Conservation (phyloP, 208 protist genomes). For the Crithidia brevicula region DNA sequence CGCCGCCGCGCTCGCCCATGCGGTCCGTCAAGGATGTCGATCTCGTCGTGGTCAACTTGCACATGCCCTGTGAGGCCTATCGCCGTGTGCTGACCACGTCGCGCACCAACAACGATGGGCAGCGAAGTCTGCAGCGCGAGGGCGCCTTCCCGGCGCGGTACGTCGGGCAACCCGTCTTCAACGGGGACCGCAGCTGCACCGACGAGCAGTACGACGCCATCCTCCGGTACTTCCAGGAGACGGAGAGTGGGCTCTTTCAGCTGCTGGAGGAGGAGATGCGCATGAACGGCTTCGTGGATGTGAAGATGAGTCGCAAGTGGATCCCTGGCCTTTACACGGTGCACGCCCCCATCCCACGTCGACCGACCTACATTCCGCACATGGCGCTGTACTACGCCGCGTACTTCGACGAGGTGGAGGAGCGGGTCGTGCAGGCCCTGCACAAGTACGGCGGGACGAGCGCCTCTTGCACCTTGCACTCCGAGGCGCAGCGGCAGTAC, state of each 20-base stretch:
- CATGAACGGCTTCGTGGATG: constrained; percentile 39
- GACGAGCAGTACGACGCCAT: constrained; percentile 72
- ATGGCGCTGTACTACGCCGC: constrained; percentile 44
- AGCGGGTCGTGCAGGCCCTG: constrained; percentile 36
- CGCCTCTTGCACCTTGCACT: constrained; percentile 38
- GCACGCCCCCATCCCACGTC: constrained; percentile 26
- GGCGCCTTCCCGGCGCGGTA: constrained; percentile 17
- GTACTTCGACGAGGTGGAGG: constrained; percentile 47
- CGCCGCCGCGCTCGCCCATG: not conserved
- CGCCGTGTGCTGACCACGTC: constrained; percentile 37
- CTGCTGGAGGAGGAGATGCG: constrained; percentile 46
- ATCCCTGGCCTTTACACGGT: constrained; percentile 33
- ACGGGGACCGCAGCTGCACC: constrained; percentile 54
- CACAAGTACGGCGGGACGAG: constrained; percentile 25
- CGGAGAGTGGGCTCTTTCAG: constrained; percentile 44
- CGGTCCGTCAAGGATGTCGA: constrained; percentile 34
- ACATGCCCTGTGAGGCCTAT: constrained; percentile 50
- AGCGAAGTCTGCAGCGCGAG: constrained; percentile 17
- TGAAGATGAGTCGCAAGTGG: constrained; percentile 35
- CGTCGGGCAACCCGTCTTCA: constrained; percentile 71
- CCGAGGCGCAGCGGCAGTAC: constrained; percentile 52
- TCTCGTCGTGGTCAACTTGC: constrained; percentile 70
- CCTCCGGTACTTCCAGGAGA: constrained; percentile 50
- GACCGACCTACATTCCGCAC: constrained; percentile 38
- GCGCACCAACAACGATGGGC: constrained; percentile 23